A percentile compares a stretch with the other conserved stretches of the same genome.
These are phyloP conservation scores for Claviceps sp. DNA, from an alignment of 2,329 filamentous ascomycete genomes.

Conservation along the genomic window DNA sequence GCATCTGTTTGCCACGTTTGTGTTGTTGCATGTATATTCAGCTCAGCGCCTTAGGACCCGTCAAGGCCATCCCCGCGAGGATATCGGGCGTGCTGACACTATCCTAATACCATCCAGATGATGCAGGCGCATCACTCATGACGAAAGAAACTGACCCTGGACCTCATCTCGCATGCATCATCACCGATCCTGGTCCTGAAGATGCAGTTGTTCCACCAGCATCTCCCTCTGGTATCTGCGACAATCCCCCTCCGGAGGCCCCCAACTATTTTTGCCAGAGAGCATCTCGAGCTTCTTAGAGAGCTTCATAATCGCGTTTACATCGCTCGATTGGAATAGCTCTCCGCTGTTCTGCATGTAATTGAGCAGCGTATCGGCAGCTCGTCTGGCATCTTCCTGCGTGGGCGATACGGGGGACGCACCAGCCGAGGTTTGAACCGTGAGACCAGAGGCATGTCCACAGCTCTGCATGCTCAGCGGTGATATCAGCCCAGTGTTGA, in stretches of 20 bases:
- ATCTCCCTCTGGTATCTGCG: constrained; percentile 45
- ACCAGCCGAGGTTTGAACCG: constrained; percentile 24
- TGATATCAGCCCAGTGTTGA: constrained; percentile 31
- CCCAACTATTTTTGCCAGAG: constrained; percentile 26
- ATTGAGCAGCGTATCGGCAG: constrained; percentile 66
- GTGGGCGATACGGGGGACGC: constrained; percentile 54
- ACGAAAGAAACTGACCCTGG: neutral
- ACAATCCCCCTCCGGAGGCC: constrained; percentile 32
- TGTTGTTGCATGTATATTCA: too few relatives aligned
- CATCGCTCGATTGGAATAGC: constrained; percentile 59
- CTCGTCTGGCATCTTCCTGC: constrained; percentile 73
- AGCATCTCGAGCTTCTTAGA: constrained; percentile 75
- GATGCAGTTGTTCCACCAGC: constrained; percentile 27
- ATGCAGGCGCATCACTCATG: too few relatives aligned
- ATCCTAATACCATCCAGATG: too few relatives aligned
- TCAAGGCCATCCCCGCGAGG: too few relatives aligned
- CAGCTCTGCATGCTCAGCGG: constrained; percentile 21
- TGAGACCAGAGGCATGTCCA: constrained; percentile 23
- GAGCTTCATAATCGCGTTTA: constrained; percentile 62
- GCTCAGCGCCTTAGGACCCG: too few relatives aligned
- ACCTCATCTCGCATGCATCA: constrained; percentile 17
- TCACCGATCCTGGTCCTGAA: constrained; percentile 12
- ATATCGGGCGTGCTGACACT: too few relatives aligned
- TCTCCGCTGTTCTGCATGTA: constrained; percentile 64
- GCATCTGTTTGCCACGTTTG: too few relatives aligned